Base-by-base conservation (phyloP, 1,139 yeast genomes). In the Candida sp. region DNA sequence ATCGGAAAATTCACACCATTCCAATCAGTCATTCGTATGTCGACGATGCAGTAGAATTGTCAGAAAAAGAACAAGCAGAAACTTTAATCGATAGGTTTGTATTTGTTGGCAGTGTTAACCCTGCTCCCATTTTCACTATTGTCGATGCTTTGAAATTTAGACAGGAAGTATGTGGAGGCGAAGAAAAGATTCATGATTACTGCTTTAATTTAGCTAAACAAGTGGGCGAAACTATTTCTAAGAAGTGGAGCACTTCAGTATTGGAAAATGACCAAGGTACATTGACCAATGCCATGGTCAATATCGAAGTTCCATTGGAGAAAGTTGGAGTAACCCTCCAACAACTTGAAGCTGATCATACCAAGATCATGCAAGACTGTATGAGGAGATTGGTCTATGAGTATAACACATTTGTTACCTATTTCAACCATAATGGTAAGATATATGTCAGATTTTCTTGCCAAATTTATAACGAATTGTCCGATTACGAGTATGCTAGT, bases 151-250 rank as follows among this genome's bases (percentile, higher is more conserved):
- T 74, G 22, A 60, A 70, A 49, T 85, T 84, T 56, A 67, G 86
- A 50, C 56, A 67, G 15, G 68, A 69, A 11, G 40, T 52, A 23
- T 81, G 87, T 52, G 90, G 91, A 2, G 88, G 88, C 2, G 87
- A 81, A 49, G 73, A 68, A 2, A 59, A 58, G 5, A 82, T 84
- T 42, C 58, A 67, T 44, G 54, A 66, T 1, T 82, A 84, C 55
- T 76, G 79, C 51, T 54, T 57, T 39, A 50, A 51, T 0, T 68
- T 84, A 43, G 80, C 82, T 2, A 45, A 54, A 5, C 45, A 66
- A 42, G 82, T 76, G 1, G 76, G 74, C 1, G 57, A 61, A 1
- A 53, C 57, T 15, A 60, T 76, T 19, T 53, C 69, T 33, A 48
- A 61, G 22, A 66, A 62, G 44, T 81, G 73, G 79, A 62, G 60